Conservation (phyloP, 352 stramenopile species). For the Phytophthora constricta region DNA sequence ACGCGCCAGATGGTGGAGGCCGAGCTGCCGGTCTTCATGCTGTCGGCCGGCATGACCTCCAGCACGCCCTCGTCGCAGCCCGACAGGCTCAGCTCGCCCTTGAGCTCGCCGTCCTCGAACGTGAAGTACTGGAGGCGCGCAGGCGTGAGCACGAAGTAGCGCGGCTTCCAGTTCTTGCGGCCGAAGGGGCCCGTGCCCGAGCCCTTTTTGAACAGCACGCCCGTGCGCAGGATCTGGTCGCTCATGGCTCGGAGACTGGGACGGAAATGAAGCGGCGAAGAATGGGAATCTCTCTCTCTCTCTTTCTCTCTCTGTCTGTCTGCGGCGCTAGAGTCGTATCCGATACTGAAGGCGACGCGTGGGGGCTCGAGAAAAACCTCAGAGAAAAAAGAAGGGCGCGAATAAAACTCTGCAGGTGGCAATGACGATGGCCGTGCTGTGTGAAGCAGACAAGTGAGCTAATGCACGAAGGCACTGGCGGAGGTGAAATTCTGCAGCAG, state of each 20-base stretch:
- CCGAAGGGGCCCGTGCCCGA: conserved; percentile 70
- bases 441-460: too few relatives aligned
- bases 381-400: neutral
- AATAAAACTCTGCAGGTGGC: neutral
- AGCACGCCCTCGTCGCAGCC: conserved; percentile 67
- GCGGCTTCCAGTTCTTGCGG: conserved; percentile 80
- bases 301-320: too few relatives aligned
- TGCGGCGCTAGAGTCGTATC: conserved; percentile 9
- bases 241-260: conserved; percentile 36
- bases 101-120: conserved; percentile 81
- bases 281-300: too few relatives aligned
- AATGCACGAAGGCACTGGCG: too few relatives aligned
- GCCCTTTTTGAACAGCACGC: conserved; percentile 87
- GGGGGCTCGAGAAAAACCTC: neutral
- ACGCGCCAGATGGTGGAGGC: conserved; percentile 82
- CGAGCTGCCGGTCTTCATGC: conserved; percentile 76
- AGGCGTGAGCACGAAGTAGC: conserved; percentile 77
- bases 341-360: conserved; percentile 29
- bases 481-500: too few relatives aligned
- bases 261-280: too few relatives aligned
- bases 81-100: conserved; percentile 72
- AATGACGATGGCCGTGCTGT: too few relatives aligned
- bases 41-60: conserved; percentile 82
- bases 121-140: conserved; percentile 74
- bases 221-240: conserved; percentile 68